Percentiles rank a stretch among this genome's conserved stretches.
Conservation (phyloP, 768 basidiomycete species). For the Lactarius akahatsu region DNA sequence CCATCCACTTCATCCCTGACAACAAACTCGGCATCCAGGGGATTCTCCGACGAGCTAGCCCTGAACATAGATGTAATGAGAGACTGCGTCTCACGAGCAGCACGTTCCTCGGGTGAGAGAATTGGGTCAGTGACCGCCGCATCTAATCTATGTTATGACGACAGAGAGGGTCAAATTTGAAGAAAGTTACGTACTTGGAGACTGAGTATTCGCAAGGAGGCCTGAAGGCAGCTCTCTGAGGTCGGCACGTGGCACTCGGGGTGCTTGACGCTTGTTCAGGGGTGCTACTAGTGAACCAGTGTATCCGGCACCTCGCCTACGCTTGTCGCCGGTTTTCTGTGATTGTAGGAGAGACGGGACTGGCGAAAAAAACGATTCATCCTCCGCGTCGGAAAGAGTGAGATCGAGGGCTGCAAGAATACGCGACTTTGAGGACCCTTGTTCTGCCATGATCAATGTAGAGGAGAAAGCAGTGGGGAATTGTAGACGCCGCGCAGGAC, state of each 20-base stretch:
- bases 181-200: conserved; percentile 14
- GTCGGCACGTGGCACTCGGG: not conserved
- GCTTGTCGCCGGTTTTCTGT: conserved; percentile 11
- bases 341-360: not conserved
- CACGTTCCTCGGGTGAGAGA: conserved; percentile 20
- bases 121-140: conserved; percentile 11
- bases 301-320: conserved; percentile 20
- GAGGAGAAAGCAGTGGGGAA: not conserved
- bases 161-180: no score
- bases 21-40: conserved; percentile 36
- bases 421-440: conserved; percentile 24
- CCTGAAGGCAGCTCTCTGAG: conserved; percentile 16
- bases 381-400: conserved; percentile 1
- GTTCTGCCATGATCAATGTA: conserved; percentile 5
- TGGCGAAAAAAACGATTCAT: conserved; percentile 1
- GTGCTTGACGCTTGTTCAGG: conserved; percentile 22
- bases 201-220: conserved; percentile 23
- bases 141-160: conserved; percentile 3
- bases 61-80: conserved; percentile 1
- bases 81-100: conserved; percentile 12
- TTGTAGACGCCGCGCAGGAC: not conserved
- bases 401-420: conserved; percentile 28
- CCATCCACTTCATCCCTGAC: conserved; percentile 53
- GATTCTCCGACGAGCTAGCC: not conserved
- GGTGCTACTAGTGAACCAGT: not conserved